These are phyloP conservation scores for Zasmidium angulare DNA, from an alignment of 2,329 filamentous ascomycete species.

Conservation along the genomic window DNA sequence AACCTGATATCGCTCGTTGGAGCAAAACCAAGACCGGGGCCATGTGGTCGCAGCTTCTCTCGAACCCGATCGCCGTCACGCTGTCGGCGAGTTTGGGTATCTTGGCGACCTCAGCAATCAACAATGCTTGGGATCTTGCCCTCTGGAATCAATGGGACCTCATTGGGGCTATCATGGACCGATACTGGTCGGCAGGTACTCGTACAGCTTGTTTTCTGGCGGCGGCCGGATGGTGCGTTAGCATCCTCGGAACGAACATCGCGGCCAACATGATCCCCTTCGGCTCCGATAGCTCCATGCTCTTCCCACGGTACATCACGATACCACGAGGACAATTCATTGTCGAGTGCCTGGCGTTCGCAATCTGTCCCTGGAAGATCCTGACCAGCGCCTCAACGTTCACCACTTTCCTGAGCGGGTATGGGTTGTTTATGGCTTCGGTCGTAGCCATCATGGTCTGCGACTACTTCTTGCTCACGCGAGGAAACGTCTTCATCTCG, in stretches of 20 bases:
- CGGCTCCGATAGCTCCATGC: conserved; percentile 32
- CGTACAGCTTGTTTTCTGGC: conserved; percentile 43
- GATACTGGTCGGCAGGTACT: conserved; percentile 34
- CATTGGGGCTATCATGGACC: conserved; percentile 35
- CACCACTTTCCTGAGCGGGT: conserved; percentile 58
- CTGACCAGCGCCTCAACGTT: conserved; percentile 59
- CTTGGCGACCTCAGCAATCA: conserved; percentile 44
- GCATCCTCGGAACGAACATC: conserved; percentile 41
- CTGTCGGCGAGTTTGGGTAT: conserved; percentile 47
- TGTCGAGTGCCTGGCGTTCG: conserved; percentile 46
- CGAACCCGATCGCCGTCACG: conserved; percentile 44
- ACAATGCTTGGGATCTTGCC: conserved; percentile 41
- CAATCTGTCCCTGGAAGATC: conserved; percentile 67
- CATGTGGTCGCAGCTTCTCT: conserved; percentile 45
- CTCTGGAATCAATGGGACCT: conserved; percentile 38
- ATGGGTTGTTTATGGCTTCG: conserved; percentile 64
- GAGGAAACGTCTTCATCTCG: conserved; percentile 36
- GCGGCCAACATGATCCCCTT: conserved; percentile 40
- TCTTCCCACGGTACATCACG: conserved; percentile 55
- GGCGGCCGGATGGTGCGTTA: conserved; percentile 38
- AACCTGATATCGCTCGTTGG: conserved; percentile 42
- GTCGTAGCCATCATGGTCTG: conserved; percentile 61
- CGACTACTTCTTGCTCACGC: conserved; percentile 58
- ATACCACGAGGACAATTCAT: conserved; percentile 37
- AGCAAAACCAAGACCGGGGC: conserved; percentile 39